Base-by-base conservation (phyloP, 768 basidiomycete species). In the Wakefieldia striispora region DNA sequence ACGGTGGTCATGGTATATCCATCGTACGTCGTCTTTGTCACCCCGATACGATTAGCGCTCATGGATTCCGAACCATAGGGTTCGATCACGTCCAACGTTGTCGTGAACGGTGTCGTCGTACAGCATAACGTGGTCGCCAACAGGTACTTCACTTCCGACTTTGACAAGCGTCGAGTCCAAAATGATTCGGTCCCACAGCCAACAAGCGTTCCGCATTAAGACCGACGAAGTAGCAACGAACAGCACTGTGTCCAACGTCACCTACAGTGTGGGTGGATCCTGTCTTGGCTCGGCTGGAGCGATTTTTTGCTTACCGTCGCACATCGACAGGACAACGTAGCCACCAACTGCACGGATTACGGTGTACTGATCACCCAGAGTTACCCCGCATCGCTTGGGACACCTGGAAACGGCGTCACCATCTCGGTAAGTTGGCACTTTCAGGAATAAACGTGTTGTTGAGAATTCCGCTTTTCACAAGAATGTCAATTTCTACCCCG, bases 351-450 rank as follows among this genome's bases (percentile, higher is more conserved):
- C 8, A 69, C 66, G 1, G 19, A 61, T 24, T 86, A 77, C 49
- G 85, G 84, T 29, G 66, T 86, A 0, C 45, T 87, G 51, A 82
- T 87, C 31, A 79, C 83, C 58, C 60, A 82, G 75, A 84, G 81
- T 58, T 85, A 86, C 60, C 82, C 83, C 6, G 53, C 63, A n/a
- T 71, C 73, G 10, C 57, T 81, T 14, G 77, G 78, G 14, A 77
- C 70, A 0, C 80, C 84, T 4, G 82, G 82, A 29, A 78, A 63
- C 13, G 83, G 82, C 4, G 78, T 82, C 11, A 64, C 53, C n/a
- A 66, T 85, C 54, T 82, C 76, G 13, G 81, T 84, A 54, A 54
- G 76, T 61, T 29, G 12, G 21, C n/a, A 13, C 21, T 24, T 17
- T 31, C 26, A 13, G 20, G n/a, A 41, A 29, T 0, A 24, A 31